Percentiles rank a stretch among this genome's conserved stretches.
These are phyloP conservation scores for Murraya koenigii DNA, from an alignment of 345 rosid genomes.

Conservation along the genomic window DNA sequence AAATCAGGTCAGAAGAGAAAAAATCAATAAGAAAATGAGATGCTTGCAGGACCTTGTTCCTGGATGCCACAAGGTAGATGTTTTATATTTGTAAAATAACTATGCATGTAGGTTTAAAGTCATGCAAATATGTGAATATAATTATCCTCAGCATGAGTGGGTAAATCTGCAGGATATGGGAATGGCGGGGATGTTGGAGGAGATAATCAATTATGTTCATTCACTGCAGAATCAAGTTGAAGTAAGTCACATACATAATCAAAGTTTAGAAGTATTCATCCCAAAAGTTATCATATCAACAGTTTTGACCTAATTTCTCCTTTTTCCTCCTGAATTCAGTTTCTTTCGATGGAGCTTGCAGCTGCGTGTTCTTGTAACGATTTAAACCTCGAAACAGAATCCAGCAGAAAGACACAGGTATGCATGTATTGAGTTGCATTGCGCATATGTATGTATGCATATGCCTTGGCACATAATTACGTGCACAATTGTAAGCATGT, in stretches of 20 bases:
- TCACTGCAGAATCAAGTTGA: slow-evolving; percentile 69
- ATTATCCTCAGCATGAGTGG: not conserved
- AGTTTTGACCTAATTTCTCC: slow-evolving; percentile 9
- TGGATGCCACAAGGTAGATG: slow-evolving; percentile 51
- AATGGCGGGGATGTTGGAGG: slow-evolving; percentile 69
- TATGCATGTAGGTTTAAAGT: not conserved
- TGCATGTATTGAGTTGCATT: not conserved
- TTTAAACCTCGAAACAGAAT: slow-evolving; percentile 13
- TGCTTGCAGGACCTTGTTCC: slow-evolving; percentile 55
- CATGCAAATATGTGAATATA: not conserved
- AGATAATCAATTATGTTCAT: slow-evolving; percentile 63
- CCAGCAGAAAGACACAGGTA: slow-evolving; percentile 30
- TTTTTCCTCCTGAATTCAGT: slow-evolving; percentile 29
- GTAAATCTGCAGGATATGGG: slow-evolving; percentile 54
- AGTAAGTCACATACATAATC: slow-evolving; percentile 25
- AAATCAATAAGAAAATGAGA: slow-evolving; percentile 47
- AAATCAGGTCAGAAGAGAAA: slow-evolving; percentile 48
- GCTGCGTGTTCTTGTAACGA: slow-evolving; percentile 36
- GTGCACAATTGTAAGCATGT: not conserved
- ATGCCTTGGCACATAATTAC: not conserved
- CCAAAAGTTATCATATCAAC: not conserved
- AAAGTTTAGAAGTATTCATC: not conserved
- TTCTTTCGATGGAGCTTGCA: slow-evolving; percentile 58
- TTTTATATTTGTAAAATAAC: not conserved
- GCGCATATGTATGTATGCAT: not conserved